A percentile compares a stretch with the other conserved stretches of the same genome.
Conservation (phyloP, 768 basidiomycete species). For the Nidularia sp. region DNA sequence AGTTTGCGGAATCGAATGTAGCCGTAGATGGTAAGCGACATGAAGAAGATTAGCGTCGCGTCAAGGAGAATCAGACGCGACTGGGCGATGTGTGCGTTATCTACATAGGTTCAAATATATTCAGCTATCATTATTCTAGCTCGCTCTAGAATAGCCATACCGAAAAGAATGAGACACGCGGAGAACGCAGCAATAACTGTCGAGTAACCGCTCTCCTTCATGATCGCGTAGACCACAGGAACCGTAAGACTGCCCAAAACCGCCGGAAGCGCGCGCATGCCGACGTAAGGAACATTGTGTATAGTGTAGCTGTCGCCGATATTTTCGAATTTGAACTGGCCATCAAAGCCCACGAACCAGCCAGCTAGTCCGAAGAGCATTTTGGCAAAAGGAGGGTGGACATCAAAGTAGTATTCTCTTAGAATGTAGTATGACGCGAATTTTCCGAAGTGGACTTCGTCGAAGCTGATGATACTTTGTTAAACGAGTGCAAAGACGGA, state of each 20-base stretch:
- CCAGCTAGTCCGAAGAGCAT: conserved; percentile 90
- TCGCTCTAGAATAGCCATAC: conserved; percentile 28
- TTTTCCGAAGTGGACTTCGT: conserved; percentile 98
- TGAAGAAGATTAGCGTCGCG: conserved; percentile 92
- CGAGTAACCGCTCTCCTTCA: conserved; percentile 97
- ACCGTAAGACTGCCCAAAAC: conserved; percentile 88
- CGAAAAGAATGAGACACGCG: conserved; percentile 80
- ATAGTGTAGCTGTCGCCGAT: conserved; percentile 92
- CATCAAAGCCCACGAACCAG: conserved; percentile 96
- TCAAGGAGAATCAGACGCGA: conserved; percentile 96
- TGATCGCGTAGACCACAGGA: conserved; percentile 90
- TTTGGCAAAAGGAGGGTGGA: conserved; percentile 97
- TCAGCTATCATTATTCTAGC: too few relatives aligned
- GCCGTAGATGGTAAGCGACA: conserved; percentile 87
- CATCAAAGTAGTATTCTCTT: conserved; percentile 98
- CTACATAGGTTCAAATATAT: conserved; percentile 30
- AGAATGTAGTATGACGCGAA: conserved; percentile 93
- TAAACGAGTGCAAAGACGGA: neutral
- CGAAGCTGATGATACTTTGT: conserved; percentile 59
- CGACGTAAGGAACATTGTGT: conserved; percentile 88
- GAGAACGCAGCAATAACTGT: conserved; percentile 89
- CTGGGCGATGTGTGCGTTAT: conserved; percentile 94
- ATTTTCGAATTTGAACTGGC: conserved; percentile 88
- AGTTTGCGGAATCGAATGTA: conserved; percentile 95
- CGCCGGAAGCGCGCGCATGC: conserved; percentile 90